phyloP scores from a whole-genome alignment of 768 basidiomycete species.

The Agaricus subrufescens region DNA sequence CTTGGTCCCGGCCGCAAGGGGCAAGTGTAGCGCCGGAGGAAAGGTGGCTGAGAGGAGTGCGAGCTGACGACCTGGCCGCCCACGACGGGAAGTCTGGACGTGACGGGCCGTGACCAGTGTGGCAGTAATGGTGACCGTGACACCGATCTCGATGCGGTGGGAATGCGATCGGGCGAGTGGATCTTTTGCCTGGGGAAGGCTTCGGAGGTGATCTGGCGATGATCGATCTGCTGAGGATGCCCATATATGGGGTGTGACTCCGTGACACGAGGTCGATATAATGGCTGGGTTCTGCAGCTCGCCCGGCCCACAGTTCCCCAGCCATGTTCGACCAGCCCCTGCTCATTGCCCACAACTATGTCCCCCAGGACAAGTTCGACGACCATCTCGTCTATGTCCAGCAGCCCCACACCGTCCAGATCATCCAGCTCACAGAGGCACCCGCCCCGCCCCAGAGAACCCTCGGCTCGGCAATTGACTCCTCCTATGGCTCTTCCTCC shows the following conservation, averaged over 20 bases:
- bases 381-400: slow-evolving; percentile 40
- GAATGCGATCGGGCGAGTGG: slow-evolving; percentile 6
- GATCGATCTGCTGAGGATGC: slow-evolving; percentile 9
- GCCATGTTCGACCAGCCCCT: slow-evolving; percentile 19
- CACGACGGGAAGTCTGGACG: slow-evolving; percentile 9
- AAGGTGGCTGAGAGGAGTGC: slow-evolving; percentile 21
- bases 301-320: slow-evolving; percentile 3
- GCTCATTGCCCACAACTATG: slow-evolving; percentile 15
- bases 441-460: slow-evolving; percentile 50
- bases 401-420: slow-evolving; percentile 50
- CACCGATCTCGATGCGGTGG: slow-evolving; percentile 25
- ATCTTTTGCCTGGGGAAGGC: slow-evolving; percentile 11
- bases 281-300: background rate
- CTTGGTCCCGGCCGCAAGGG: slow-evolving; percentile 3
- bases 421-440: slow-evolving; percentile 73
- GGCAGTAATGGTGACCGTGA: slow-evolving; percentile 4
- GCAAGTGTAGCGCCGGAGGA: slow-evolving; percentile 11
- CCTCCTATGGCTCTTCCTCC: slow-evolving; percentile 33
- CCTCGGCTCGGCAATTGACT: slow-evolving; percentile 32
- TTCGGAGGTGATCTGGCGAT: slow-evolving; percentile 11
- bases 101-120: slow-evolving; percentile 4
- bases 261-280: slow-evolving; percentile 7
- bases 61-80: slow-evolving; percentile 9
- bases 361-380: slow-evolving; percentile 28
- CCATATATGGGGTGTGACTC: slow-evolving; percentile 5